Evolutionary conservation across 371 early-diverging fungal genomes (phyloP).

Genomic region (Saksenaea oblongispora): DNA sequence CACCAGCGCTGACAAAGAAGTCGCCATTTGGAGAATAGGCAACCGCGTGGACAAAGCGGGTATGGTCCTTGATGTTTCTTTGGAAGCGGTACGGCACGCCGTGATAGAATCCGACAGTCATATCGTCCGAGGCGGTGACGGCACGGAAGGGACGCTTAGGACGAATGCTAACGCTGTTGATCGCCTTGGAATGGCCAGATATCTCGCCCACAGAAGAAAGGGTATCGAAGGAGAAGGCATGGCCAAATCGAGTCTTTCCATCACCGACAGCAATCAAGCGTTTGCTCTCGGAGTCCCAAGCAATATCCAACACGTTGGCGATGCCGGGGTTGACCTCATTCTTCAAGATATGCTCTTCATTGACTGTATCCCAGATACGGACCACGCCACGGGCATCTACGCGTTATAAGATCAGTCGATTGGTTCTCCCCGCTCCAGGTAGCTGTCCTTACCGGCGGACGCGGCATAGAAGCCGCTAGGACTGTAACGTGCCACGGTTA

Average conservation of each 20-base stretch:
- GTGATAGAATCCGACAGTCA: constrained; percentile 84
- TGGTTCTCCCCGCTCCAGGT: not conserved
- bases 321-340: constrained; percentile 71
- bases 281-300: constrained; percentile 95
- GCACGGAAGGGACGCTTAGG: constrained; percentile 88
- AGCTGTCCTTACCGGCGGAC: constrained; percentile 73
- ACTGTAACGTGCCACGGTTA: constrained; percentile 88
- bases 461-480: constrained; percentile 96
- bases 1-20: constrained; percentile 83
- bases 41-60: constrained; percentile 89
- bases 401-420: not conserved
- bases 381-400: constrained; percentile 87
- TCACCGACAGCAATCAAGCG: constrained; percentile 95
- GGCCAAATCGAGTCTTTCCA: constrained; percentile 89
- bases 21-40: constrained; percentile 86
- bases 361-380: constrained; percentile 91
- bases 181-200: constrained; percentile 84
- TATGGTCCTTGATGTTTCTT: constrained; percentile 75
- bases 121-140: constrained; percentile 92
- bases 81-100: constrained; percentile 91
- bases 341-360: constrained; percentile 86
- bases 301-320: constrained; percentile 85
- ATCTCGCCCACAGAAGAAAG: constrained; percentile 93
- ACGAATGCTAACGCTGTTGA: constrained; percentile 88
- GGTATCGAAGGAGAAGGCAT: constrained; percentile 87